Conservation (phyloP, 352 stramenopile genomes). For the Pythium brachiatum region DNA sequence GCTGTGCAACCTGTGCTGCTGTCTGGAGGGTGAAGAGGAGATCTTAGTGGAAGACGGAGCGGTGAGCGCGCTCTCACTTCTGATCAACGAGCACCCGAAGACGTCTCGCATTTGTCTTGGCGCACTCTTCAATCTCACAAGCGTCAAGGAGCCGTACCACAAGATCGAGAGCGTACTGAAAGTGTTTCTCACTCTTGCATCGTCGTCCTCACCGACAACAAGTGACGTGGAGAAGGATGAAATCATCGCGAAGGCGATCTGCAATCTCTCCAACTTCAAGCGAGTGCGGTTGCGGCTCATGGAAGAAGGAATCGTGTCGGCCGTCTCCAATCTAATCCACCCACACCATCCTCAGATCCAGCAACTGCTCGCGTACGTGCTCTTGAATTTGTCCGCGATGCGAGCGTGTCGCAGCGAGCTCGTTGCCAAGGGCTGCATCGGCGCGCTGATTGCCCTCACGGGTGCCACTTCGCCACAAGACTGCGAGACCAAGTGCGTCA, state of each 20-base stretch:
- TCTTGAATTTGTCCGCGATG: slow-evolving; percentile 69
- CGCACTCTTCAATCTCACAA: slow-evolving; percentile 89
- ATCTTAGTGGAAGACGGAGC: slow-evolving; percentile 80
- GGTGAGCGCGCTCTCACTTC: slow-evolving; percentile 69
- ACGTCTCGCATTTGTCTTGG: slow-evolving; percentile 64
- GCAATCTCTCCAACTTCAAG: slow-evolving; percentile 89
- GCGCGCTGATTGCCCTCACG: slow-evolving; percentile 47
- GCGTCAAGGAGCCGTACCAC: slow-evolving; percentile 77
- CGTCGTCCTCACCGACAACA: slow-evolving; percentile 14
- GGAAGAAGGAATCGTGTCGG: slow-evolving; percentile 85
- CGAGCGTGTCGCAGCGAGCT: slow-evolving; percentile 63
- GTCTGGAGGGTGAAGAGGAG: slow-evolving; percentile 68
- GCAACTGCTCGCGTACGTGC: slow-evolving; percentile 61
- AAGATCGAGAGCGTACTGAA: slow-evolving; percentile 88
- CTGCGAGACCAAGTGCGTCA: slow-evolving; percentile 44
- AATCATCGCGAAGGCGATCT: slow-evolving; percentile 74
- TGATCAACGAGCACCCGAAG: slow-evolving; percentile 77
- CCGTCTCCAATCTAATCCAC: slow-evolving; percentile 62
- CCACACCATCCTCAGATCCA: slow-evolving; percentile 42
- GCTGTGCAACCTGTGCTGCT: slow-evolving; percentile 83
- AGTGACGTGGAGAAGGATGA: slow-evolving; percentile 31
- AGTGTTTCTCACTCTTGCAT: slow-evolving; percentile 63
- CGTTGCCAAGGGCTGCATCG: slow-evolving; percentile 68
- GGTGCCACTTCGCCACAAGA: slow-evolving; percentile 29
- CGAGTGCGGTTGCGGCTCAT: slow-evolving; percentile 76